Conservation (phyloP, 140 eudicot genomes). For the Eryngium alpinum region DNA sequence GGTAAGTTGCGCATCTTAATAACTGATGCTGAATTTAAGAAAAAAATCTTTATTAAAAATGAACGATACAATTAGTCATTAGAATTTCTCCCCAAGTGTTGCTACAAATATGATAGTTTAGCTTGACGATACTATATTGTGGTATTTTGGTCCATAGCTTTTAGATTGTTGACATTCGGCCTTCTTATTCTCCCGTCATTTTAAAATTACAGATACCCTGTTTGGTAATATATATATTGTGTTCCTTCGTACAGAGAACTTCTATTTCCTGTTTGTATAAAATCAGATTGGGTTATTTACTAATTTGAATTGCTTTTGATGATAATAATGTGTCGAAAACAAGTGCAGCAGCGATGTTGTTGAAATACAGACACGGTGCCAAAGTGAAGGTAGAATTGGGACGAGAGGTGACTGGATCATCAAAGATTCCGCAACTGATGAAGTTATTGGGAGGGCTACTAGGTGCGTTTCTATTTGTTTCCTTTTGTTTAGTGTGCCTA, state of each 20-base stretch:
- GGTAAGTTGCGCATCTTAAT: too few relatives aligned
- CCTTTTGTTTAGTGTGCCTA: background rate
- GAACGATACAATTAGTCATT: too few relatives aligned
- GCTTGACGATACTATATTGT: too few relatives aligned
- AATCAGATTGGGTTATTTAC: background rate
- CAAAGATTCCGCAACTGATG: conserved; percentile 71
- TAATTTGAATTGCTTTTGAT: background rate
- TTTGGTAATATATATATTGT: conserved; percentile 43
- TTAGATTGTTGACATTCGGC: too few relatives aligned
- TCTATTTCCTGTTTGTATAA: background rate
- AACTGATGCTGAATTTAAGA: too few relatives aligned
- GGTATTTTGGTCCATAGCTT: too few relatives aligned
- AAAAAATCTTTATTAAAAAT: too few relatives aligned
- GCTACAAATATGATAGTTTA: too few relatives aligned
- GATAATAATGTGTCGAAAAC: background rate
- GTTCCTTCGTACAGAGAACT: background rate
- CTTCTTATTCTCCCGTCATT: too few relatives aligned
- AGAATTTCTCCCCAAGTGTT: too few relatives aligned
- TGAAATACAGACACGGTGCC: conserved; percentile 98
- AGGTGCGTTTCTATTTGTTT: conserved; percentile 36
- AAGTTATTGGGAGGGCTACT: conserved; percentile 93
- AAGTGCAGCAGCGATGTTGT: conserved; percentile 71
- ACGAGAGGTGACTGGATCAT: conserved; percentile 95
- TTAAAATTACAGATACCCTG: conserved; percentile 77
- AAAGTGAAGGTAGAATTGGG: conserved; percentile 89